Evolutionary conservation across 129 eudicot genomes (phyloP).

Genomic region (Dittrichia graveolens): DNA sequence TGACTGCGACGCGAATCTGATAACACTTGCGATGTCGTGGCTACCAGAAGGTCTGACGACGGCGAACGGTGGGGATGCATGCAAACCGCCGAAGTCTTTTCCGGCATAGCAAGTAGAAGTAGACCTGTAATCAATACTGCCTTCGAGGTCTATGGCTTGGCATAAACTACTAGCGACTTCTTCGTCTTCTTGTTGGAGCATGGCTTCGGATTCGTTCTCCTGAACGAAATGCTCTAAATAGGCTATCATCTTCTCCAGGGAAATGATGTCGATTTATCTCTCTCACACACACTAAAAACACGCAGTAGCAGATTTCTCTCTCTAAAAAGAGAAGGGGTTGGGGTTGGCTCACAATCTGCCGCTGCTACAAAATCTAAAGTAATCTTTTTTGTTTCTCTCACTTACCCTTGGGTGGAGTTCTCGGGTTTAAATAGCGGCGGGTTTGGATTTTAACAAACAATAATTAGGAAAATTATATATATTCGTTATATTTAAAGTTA

Average conservation of each 20-base stretch:
- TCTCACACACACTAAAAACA: slow-evolving; percentile 20
- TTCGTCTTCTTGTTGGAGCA: slow-evolving; percentile 27
- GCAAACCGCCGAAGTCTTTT: slow-evolving; percentile 81
- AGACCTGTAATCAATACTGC: slow-evolving; percentile 40
- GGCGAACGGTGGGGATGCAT: slow-evolving; percentile 52
- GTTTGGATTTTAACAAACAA: slow-evolving; percentile 31
- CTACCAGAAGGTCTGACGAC: slow-evolving; percentile 51
- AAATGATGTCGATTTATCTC: neutral
- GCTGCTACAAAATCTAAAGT: slow-evolving; percentile 28
- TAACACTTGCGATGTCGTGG: slow-evolving; percentile 49
- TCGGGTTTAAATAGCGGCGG: slow-evolving; percentile 48
- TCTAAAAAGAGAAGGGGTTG: slow-evolving; percentile 11
- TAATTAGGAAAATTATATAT: too few relatives aligned
- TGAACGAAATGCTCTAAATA: slow-evolving; percentile 58
- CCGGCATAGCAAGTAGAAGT: slow-evolving; percentile 49
- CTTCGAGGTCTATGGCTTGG: slow-evolving; percentile 36
- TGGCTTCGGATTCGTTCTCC: slow-evolving; percentile 54
- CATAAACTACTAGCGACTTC: slow-evolving; percentile 15
- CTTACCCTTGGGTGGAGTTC: slow-evolving; percentile 22
- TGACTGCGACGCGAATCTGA: slow-evolving; percentile 51
- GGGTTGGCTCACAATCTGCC: slow-evolving; percentile 19
- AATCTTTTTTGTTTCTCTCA: slow-evolving; percentile 34
- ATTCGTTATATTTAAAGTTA: too few relatives aligned
- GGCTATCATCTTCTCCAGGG: slow-evolving; percentile 53
- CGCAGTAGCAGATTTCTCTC: slow-evolving; percentile 26